Conservation (phyloP, 495 filamentous ascomycete genomes). For the Friedmanniomyces simplex region DNA sequence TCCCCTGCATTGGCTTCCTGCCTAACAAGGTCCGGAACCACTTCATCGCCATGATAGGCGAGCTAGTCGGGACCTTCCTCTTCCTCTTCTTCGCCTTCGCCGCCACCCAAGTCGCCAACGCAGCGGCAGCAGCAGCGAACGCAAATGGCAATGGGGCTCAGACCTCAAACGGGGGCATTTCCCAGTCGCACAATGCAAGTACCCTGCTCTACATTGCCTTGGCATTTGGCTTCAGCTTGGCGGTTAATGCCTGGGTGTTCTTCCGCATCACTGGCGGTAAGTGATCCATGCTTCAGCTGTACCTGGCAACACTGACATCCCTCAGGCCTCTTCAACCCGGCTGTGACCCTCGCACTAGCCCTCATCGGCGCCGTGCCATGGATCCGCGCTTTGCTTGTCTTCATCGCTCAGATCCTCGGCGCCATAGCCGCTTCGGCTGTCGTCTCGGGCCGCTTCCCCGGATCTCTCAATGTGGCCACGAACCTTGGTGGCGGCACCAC, state of each 20-base stretch:
- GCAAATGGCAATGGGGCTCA: neutral
- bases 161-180: neutral
- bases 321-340: conserved; percentile 25
- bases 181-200: conserved; percentile 19
- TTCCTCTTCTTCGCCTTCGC: conserved; percentile 30
- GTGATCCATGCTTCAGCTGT: neutral
- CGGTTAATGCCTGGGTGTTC: conserved; percentile 28
- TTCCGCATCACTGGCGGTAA: conserved; percentile 25
- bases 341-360: conserved; percentile 43
- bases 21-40: conserved; percentile 25
- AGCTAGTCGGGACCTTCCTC: conserved; percentile 26
- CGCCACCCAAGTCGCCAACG: conserved; percentile 26
- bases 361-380: conserved; percentile 45
- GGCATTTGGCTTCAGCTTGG: conserved; percentile 25
- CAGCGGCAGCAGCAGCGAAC: conserved; percentile 10
- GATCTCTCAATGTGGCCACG: conserved; percentile 38
- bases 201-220: conserved; percentile 22
- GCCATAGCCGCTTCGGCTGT: conserved; percentile 47
- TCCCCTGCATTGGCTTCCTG: conserved; percentile 17
- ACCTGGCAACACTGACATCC: neutral
- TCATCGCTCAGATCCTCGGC: conserved; percentile 47
- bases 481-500: conserved; percentile 35
- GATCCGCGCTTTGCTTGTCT: conserved; percentile 40
- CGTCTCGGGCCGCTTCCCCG: conserved; percentile 43
- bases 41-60: conserved; percentile 27